Evolutionary conservation across 2,329 filamentous ascomycete species (phyloP).

Genomic region (Pseudogymnoascus verrucosus): DNA sequence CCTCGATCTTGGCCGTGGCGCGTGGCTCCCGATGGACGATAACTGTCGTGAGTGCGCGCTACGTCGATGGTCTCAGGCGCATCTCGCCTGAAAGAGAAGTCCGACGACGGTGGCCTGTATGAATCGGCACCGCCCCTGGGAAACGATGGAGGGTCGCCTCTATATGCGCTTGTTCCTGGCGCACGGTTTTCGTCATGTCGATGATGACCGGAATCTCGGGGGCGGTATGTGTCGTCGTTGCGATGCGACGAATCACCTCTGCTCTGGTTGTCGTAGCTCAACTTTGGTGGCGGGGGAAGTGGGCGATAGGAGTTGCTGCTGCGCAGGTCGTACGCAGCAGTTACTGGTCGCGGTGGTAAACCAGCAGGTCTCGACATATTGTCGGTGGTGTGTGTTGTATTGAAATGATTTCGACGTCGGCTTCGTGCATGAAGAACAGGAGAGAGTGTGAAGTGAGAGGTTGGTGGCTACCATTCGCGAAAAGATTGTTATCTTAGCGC

Average conservation of each 20-base stretch:
- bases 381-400: neutral
- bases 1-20: slow-evolving; percentile 12
- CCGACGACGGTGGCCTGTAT: slow-evolving; percentile 17
- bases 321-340: neutral
- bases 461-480: neutral
- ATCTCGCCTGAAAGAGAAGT: slow-evolving; percentile 27
- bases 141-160: slow-evolving; percentile 9
- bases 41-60: slow-evolving; percentile 16
- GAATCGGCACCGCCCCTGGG: slow-evolving; percentile 10
- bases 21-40: slow-evolving; percentile 19
- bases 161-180: slow-evolving; percentile 12
- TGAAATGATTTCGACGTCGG: neutral
- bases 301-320: neutral
- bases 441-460: neutral
- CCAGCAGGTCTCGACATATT: slow-evolving; percentile 9
- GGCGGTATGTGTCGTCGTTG: slow-evolving; percentile 3
- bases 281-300: neutral
- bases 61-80: slow-evolving; percentile 24
- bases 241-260: slow-evolving; percentile 1
- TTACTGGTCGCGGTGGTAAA: slow-evolving; percentile 3
- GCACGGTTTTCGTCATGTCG: slow-evolving; percentile 8
- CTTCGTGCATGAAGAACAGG: slow-evolving; percentile 4
- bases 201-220: neutral
- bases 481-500: slow-evolving; percentile 11
- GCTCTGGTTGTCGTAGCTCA: slow-evolving; percentile 1